A percentile compares a stretch with the other conserved stretches of the same genome.
Evolutionary conservation across 164 flowering plant species (phyloP).

Genomic region (Buxus sempervirens): DNA sequence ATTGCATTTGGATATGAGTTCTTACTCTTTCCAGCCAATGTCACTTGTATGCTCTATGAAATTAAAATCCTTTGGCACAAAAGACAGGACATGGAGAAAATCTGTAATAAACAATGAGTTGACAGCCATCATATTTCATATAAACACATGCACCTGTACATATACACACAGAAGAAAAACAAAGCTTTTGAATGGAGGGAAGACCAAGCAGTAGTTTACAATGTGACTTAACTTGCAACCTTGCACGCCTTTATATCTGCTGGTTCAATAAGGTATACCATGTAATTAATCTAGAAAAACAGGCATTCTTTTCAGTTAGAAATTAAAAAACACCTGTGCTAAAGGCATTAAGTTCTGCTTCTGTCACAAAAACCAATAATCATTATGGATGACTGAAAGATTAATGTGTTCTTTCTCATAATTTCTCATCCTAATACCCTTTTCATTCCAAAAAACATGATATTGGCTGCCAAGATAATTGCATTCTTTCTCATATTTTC

Average conservation of each 20-base stretch:
- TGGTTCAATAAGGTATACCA: background rate
- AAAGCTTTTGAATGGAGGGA: too few relatives aligned
- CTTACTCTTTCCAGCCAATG: slow-evolving; percentile 31
- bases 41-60: slow-evolving; percentile 30
- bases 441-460: too few relatives aligned
- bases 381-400: too few relatives aligned
- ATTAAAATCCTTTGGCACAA: slow-evolving; percentile 27
- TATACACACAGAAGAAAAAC: too few relatives aligned
- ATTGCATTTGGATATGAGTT: background rate
- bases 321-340: too few relatives aligned
- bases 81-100: slow-evolving; percentile 36
- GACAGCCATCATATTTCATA: background rate
- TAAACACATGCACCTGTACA: background rate
- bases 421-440: too few relatives aligned
- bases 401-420: too few relatives aligned
- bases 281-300: background rate
- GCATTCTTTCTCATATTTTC: too few relatives aligned
- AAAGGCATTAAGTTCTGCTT: too few relatives aligned
- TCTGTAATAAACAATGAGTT: slow-evolving; percentile 18
- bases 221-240: background rate
- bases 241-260: background rate
- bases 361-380: too few relatives aligned
- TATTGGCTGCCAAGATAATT: too few relatives aligned
- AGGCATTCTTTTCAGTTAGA: background rate
- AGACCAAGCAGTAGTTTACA: background rate